Conservation (phyloP, 2,329 filamentous ascomycete genomes). For the Botrytis squamosa region DNA sequence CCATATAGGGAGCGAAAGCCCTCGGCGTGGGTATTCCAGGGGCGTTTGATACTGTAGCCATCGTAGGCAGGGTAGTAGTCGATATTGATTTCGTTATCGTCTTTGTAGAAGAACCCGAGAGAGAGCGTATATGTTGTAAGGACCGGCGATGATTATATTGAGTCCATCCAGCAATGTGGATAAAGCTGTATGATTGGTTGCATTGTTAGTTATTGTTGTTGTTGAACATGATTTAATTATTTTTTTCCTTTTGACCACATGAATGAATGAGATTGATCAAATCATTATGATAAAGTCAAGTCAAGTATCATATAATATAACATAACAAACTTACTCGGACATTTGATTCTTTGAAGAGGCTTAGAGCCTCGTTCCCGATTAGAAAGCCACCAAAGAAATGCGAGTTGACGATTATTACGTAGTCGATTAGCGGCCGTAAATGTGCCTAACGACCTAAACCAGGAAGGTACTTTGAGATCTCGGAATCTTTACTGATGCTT, state of each 20-base stretch:
- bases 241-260: background rate
- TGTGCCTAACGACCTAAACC: background rate
- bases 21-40: slow-evolving; percentile 29
- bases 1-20: slow-evolving; percentile 42
- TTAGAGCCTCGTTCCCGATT: slow-evolving; percentile 22
- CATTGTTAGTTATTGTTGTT: slow-evolving; percentile 13
- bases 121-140: slow-evolving; percentile 18
- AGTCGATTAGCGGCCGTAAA: slow-evolving; percentile 11
- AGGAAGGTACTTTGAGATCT: background rate
- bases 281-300: background rate
- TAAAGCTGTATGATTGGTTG: slow-evolving; percentile 46
- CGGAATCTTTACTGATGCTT: background rate
- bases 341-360: slow-evolving; percentile 19
- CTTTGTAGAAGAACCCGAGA: slow-evolving; percentile 16
- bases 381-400: slow-evolving; percentile 12
- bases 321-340: slow-evolving; percentile 17
- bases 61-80: slow-evolving; percentile 42
- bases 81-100: slow-evolving; percentile 41
- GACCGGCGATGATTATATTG: slow-evolving; percentile 46
- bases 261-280: background rate
- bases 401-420: slow-evolving; percentile 19
- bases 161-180: slow-evolving; percentile 48
- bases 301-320: background rate
- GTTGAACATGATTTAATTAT: background rate
- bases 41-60: slow-evolving; percentile 38